These are phyloP conservation scores for Adansonia gregorii DNA, from an alignment of 441 rosid species.

Conservation along the genomic window DNA sequence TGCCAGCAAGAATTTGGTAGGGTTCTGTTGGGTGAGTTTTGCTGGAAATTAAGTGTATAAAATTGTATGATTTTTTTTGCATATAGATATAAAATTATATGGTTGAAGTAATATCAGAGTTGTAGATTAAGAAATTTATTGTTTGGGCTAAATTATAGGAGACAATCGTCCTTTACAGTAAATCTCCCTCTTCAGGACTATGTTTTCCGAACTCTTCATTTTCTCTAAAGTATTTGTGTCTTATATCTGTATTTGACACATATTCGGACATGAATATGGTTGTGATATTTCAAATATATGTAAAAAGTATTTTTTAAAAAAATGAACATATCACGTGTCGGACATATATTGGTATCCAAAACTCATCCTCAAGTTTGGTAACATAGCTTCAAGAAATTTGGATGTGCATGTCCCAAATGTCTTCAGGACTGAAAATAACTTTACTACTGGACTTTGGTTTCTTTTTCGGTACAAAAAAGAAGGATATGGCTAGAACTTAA, in stretches of 20 bases:
- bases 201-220: not conserved
- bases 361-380: not conserved
- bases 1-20: not conserved
- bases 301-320: too few species aligned
- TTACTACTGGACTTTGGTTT: too few species aligned
- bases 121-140: not conserved
- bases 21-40: not conserved
- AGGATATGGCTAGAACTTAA: too few species aligned
- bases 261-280: not conserved
- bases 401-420: not conserved
- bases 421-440: not conserved
- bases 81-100: not conserved
- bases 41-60: not conserved
- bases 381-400: not conserved
- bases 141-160: not conserved
- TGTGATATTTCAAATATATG: not conserved
- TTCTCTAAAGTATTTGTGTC: not conserved
- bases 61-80: too few species aligned
- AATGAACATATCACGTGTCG: too few species aligned
- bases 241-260: not conserved
- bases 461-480: too few species aligned
- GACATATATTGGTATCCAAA: too few species aligned
- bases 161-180: not conserved
- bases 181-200: not conserved
- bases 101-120: not conserved